Percentiles rank a stretch among this genome's conserved stretches.
These are phyloP conservation scores for Sclerotinia borealis DNA, from an alignment of 2,329 filamentous ascomycete genomes.

Conservation along the genomic window DNA sequence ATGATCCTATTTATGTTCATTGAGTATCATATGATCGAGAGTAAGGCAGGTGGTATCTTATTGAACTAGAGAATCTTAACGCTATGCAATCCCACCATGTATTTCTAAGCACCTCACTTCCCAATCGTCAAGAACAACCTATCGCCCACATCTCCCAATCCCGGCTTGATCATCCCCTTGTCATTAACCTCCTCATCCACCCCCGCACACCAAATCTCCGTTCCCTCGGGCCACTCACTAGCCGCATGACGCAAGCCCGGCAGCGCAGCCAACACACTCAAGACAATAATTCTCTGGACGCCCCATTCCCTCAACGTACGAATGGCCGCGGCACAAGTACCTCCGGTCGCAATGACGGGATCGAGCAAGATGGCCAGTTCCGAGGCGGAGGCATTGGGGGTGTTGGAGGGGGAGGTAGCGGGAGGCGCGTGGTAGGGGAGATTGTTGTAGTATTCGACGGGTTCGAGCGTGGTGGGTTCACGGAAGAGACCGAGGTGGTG, in stretches of 20 bases:
- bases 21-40: neutral
- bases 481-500: slow-evolving; percentile 95
- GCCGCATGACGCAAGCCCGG: slow-evolving; percentile 68
- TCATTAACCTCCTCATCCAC: slow-evolving; percentile 68
- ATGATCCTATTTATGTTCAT: neutral
- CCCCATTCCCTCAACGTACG: slow-evolving; percentile 89
- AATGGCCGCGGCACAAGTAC: slow-evolving; percentile 83
- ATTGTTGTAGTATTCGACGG: slow-evolving; percentile 98
- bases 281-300: slow-evolving; percentile 70
- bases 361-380: slow-evolving; percentile 79
- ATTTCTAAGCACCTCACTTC: slow-evolving; percentile 48
- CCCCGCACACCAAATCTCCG: slow-evolving; percentile 76
- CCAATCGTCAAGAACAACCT: slow-evolving; percentile 82
- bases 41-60: slow-evolving; percentile 5
- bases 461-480: slow-evolving; percentile 77
- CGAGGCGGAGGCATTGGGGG: slow-evolving; percentile 37
- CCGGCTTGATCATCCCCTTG: slow-evolving; percentile 86
- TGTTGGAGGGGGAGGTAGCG: slow-evolving; percentile 35
- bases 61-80: neutral
- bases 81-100: neutral
- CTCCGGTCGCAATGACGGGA: slow-evolving; percentile 89
- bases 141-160: slow-evolving; percentile 86
- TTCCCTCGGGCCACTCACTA: slow-evolving; percentile 68
- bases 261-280: slow-evolving; percentile 67
- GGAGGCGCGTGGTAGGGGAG: slow-evolving; percentile 64